phyloP scores from a whole-genome alignment of 192 early-diverging fungal genomes.

The Mortierella antarctica region DNA sequence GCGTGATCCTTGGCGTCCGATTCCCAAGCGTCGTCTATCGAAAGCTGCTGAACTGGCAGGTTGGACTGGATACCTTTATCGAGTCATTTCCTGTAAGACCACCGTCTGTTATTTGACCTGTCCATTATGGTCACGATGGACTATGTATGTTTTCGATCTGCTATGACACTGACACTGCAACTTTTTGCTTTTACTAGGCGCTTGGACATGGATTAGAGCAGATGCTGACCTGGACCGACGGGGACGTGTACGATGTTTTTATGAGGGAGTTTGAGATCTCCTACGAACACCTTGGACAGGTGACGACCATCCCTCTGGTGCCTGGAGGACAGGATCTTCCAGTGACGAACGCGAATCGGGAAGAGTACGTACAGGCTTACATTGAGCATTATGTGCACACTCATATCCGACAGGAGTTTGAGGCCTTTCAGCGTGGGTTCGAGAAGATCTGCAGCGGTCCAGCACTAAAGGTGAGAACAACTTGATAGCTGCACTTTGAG shows the following conservation, averaged over 20 bases:
- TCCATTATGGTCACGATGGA: background rate
- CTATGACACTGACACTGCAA: background rate
- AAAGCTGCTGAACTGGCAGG: conserved; percentile 59
- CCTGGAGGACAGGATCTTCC: conserved; percentile 70
- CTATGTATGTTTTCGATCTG: background rate
- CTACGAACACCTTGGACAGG: conserved; percentile 65
- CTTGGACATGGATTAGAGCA: conserved; percentile 82
- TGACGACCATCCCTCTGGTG: conserved; percentile 70
- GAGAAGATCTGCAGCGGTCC: conserved; percentile 75
- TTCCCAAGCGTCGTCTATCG: conserved; percentile 82
- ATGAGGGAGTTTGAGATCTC: conserved; percentile 87
- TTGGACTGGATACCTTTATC: conserved; percentile 45
- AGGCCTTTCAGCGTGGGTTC: conserved; percentile 84
- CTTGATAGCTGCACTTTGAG: no score
- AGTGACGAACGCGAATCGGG: conserved; percentile 83
- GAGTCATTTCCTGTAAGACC: conserved; percentile 69
- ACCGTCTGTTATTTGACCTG: background rate
- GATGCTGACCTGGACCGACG: conserved; percentile 82
- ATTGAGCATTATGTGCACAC: conserved; percentile 74
- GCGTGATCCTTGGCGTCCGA: conserved; percentile 77
- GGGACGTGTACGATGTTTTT: conserved; percentile 85
- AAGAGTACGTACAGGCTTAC: conserved; percentile 78
- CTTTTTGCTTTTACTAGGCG: conserved; percentile 37
- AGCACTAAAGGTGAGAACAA: conserved; percentile 64
- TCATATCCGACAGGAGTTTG: conserved; percentile 70